A percentile compares a stretch with the other conserved stretches of the same genome.
Conservation (phyloP, 2,329 filamentous ascomycete species). For the Trichoderma arundinaceum region DNA sequence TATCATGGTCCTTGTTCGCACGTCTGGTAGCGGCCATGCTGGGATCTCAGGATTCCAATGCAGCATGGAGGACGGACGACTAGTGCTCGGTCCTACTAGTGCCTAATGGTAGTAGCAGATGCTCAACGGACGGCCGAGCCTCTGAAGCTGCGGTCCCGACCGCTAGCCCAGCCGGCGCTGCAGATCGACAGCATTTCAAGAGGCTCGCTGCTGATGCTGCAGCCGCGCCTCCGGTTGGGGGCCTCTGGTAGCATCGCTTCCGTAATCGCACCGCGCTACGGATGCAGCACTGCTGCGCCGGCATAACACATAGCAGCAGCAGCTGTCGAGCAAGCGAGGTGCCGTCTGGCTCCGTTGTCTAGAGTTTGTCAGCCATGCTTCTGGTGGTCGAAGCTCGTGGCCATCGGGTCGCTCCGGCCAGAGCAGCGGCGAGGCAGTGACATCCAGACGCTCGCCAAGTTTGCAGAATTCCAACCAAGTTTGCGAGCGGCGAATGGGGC, state of each 20-base stretch:
- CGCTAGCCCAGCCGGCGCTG: constrained; percentile 25
- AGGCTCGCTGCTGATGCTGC: constrained; percentile 26
- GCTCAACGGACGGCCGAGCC: constrained; percentile 21
- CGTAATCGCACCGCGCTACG: constrained; percentile 26
- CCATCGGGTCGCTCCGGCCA: constrained; percentile 20
- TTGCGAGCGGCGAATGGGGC: constrained; percentile 16
- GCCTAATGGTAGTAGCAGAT: not conserved
- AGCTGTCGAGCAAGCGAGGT: not conserved
- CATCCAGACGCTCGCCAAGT: not conserved
- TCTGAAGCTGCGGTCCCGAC: constrained; percentile 27
- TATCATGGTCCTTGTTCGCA: constrained; percentile 15
- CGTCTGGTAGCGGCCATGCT: constrained; percentile 11
- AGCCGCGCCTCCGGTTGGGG: constrained; percentile 10
- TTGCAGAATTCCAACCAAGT: constrained; percentile 16
- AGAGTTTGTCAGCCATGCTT: no score
- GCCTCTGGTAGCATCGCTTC: constrained; percentile 23
- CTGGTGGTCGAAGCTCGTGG: not conserved
- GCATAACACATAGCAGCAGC: not conserved
- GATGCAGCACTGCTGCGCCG: constrained; percentile 21
- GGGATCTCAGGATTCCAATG: constrained; percentile 5
- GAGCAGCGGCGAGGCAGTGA: not conserved
- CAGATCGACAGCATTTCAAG: constrained; percentile 26
- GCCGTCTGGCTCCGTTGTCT: not conserved
- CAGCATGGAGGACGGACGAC: not conserved
- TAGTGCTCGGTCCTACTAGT: constrained; percentile 1